Percentiles rank a stretch among this genome's conserved stretches.
These are phyloP conservation scores for Amaranthus hypochondriacus DNA, from an alignment of 148 eudicot genomes.

Conservation along the genomic window DNA sequence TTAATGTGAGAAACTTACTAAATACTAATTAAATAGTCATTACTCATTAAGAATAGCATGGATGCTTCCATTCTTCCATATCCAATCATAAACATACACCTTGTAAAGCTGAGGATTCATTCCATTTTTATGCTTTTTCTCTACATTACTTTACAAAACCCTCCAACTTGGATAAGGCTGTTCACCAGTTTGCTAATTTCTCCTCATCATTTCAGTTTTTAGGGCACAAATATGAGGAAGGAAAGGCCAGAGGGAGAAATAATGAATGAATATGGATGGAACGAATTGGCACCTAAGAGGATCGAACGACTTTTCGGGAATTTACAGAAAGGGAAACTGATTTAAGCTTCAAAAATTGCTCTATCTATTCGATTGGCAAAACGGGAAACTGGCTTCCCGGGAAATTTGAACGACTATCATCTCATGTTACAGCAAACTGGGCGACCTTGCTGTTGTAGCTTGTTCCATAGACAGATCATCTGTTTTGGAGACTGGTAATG, in stretches of 20 bases:
- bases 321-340: slow-evolving; percentile 25
- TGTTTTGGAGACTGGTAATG: slow-evolving; percentile 94
- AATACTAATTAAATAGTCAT: not conserved
- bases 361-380: slow-evolving; percentile 16
- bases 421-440: slow-evolving; percentile 88
- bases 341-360: slow-evolving; percentile 30
- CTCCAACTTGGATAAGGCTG: slow-evolving; percentile 19
- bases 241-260: not conserved
- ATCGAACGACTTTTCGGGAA: slow-evolving; percentile 24
- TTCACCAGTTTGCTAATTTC: slow-evolving; percentile 15
- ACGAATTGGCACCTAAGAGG: slow-evolving; percentile 17
- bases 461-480: slow-evolving; percentile 94
- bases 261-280: slow-evolving; percentile 20
- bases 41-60: not conserved
- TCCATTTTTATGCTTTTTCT: slow-evolving; percentile 17
- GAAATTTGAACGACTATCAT: slow-evolving; percentile 29
- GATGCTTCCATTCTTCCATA: not conserved
- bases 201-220: slow-evolving; percentile 9
- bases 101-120: slow-evolving; percentile 19
- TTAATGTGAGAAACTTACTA: not conserved
- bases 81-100: slow-evolving; percentile 7
- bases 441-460: slow-evolving; percentile 48
- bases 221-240: not conserved
- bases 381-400: slow-evolving; percentile 11
- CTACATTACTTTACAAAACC: slow-evolving; percentile 24